Conservation (phyloP, 83 land plant genomes). For the Larix sibirica region DNA sequence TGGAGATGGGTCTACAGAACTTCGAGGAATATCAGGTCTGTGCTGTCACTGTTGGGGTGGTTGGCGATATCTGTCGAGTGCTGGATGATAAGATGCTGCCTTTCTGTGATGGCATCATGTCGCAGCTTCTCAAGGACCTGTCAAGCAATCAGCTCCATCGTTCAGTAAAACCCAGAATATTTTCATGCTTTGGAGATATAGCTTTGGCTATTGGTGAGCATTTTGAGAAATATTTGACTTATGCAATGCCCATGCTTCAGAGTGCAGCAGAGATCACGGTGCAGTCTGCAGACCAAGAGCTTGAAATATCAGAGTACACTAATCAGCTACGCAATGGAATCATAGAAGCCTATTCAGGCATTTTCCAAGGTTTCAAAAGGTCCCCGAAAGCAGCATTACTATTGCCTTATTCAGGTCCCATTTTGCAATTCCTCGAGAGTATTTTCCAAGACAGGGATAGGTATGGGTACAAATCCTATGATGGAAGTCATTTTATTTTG, state of each 20-base stretch:
- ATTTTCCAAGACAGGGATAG: slow-evolving; percentile 71
- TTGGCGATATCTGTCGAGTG: slow-evolving; percentile 79
- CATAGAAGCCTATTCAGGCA: slow-evolving; percentile 82
- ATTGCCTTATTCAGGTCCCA: slow-evolving; percentile 59
- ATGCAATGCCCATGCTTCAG: slow-evolving; percentile 90
- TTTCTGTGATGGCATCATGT: slow-evolving; percentile 87
- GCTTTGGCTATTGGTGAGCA: slow-evolving; percentile 80
- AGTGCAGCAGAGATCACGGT: slow-evolving; percentile 74
- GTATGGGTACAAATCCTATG: slow-evolving; percentile 23
- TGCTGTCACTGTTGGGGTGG: slow-evolving; percentile 82
- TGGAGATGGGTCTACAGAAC: slow-evolving; percentile 86
- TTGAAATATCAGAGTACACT: slow-evolving; percentile 72
- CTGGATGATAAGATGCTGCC: slow-evolving; percentile 78
- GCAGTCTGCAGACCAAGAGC: slow-evolving; percentile 50
- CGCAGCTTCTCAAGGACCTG: slow-evolving; percentile 72
- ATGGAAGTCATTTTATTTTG: neutral
- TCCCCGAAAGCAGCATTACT: slow-evolving; percentile 64
- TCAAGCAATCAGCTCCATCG: slow-evolving; percentile 80
- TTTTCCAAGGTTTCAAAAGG: slow-evolving; percentile 76
- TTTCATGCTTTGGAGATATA: slow-evolving; percentile 86
- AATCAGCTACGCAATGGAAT: slow-evolving; percentile 77
- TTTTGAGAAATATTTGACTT: slow-evolving; percentile 76
- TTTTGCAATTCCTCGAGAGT: slow-evolving; percentile 70
- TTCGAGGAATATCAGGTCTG: slow-evolving; percentile 86
- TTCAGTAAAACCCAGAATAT: slow-evolving; percentile 83